Evolutionary conservation across 2,329 filamentous ascomycete genomes (phyloP), one percentile per base, ranked within the genome.

Genomic region (Hysterium pulicare): DNA sequence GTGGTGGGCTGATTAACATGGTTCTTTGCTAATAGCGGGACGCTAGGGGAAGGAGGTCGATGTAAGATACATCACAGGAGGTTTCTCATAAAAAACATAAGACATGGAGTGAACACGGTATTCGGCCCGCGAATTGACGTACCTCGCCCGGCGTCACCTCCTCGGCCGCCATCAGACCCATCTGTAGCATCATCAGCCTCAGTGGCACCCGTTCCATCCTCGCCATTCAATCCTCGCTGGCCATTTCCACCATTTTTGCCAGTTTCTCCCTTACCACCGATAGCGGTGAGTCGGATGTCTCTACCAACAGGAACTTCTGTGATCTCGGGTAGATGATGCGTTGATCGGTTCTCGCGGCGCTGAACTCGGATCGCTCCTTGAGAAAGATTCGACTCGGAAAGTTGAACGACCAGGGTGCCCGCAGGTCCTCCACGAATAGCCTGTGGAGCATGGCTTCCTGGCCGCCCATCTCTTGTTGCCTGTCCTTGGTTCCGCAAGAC

Each of bases 91-190:
- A n/a, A 13, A 4, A 32, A 32, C n/a, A 32, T 32, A 9, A 16
- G 5, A 32, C 5, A 16, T n/a, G 9, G n/a, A 32, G 17, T 10
- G 4, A 10, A 16, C 9, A 9, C 13, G n/a, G 9, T 32, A 32
- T 16, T 32, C 28, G 17, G n/a, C n/a, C n/a, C n/a, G n/a, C n/a
- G n/a, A n/a, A n/a, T n/a, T n/a, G n/a, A n/a, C n/a, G n/a, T n/a
- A n/a, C 48, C 30, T 26, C 33, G 33, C 33, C 41, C 39, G 21
- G 44, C 42, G 35, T 30, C 41, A 19, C 48, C 48, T 20, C 40
- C 45, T 20, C 39, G 22, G 11, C 48, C 48, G 23, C 48, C 48
- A 19, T 46, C 35, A 6, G 45, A 41, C 4, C 48, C 48, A 15
- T n/a, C 41, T 40, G 34, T 48, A 28, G 38, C 48, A 42, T 45